A percentile compares a stretch with the other conserved stretches of the same genome.
Evolutionary conservation across 352 stramenopile genomes (phyloP).

Genomic region (Globisporangium paroecandrum): DNA sequence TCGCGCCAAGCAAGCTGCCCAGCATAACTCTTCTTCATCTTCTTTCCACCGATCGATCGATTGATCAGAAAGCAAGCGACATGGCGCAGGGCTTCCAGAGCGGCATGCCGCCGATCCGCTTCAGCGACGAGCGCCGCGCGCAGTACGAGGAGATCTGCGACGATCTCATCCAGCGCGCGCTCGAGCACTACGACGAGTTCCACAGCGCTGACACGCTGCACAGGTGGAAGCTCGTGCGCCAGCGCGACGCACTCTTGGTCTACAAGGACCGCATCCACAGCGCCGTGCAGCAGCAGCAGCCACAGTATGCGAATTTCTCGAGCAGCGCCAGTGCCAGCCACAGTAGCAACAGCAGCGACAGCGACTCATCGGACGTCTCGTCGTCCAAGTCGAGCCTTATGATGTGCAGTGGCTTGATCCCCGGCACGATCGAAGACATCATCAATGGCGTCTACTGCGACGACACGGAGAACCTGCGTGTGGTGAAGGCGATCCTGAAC

Average conservation of each 20-base stretch:
- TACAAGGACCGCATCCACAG: slow-evolving; percentile 29
- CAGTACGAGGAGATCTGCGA: slow-evolving; percentile 50
- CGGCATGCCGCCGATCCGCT: slow-evolving; percentile 34
- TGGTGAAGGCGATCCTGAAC: slow-evolving; percentile 39
- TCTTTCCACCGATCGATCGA: too few species aligned
- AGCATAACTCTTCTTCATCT: too few species aligned
- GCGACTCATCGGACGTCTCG: slow-evolving; percentile 7
- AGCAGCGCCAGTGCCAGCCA: not conserved
- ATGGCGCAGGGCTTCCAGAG: slow-evolving; percentile 6
- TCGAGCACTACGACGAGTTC: slow-evolving; percentile 55
- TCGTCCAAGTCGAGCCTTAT: slow-evolving; percentile 36
- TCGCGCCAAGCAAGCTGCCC: not conserved
- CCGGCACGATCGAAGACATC: slow-evolving; percentile 55
- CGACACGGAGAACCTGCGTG: slow-evolving; percentile 52
- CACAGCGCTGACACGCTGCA: slow-evolving; percentile 33
- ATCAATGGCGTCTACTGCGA: slow-evolving; percentile 46
- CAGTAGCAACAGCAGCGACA: not conserved
- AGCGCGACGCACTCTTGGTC: slow-evolving; percentile 52
- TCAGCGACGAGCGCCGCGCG: slow-evolving; percentile 30
- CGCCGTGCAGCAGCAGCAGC: slow-evolving; percentile 6
- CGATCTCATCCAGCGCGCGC: slow-evolving; percentile 53
- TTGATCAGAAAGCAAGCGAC: not conserved
- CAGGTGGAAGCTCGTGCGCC: slow-evolving; percentile 56
- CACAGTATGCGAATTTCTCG: not conserved
- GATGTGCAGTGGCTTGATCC: slow-evolving; percentile 55